phyloP scores from a whole-genome alignment of 306 rosid species.

The Acacia melanoxylon region DNA sequence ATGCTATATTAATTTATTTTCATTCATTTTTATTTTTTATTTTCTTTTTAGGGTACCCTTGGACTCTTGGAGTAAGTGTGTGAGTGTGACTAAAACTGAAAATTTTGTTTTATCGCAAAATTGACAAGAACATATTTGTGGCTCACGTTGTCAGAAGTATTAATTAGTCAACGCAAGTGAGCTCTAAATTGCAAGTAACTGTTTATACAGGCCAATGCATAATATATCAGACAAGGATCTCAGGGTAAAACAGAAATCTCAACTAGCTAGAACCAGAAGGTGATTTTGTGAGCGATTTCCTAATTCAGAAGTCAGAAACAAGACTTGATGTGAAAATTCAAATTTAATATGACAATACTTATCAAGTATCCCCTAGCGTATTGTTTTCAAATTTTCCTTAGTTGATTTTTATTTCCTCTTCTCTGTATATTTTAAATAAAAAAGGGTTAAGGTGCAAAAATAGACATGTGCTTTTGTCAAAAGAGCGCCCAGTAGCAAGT shows the following conservation, averaged over 20 bases:
- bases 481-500: too few relatives aligned
- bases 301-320: not conserved
- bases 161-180: not conserved
- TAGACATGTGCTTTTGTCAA: too few relatives aligned
- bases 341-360: not conserved
- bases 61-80: not conserved
- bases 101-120: not conserved
- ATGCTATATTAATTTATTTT: not conserved
- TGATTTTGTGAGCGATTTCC: not conserved
- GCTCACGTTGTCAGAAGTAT: too few relatives aligned
- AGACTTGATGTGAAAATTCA: not conserved
- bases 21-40: not conserved
- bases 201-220: not conserved
- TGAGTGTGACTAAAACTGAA: not conserved
- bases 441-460: too few relatives aligned
- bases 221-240: not conserved
- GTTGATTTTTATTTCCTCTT: not conserved
- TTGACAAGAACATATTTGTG: not conserved
- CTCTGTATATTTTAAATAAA: not conserved
- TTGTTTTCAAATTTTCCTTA: not conserved
- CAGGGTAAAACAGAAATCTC: not conserved
- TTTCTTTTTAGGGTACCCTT: not conserved
- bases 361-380: not conserved
- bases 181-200: not conserved
- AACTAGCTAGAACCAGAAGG: not conserved